Conservation (phyloP, 1,284 basidiomycete genomes). For the Rhodotorula sp. region DNA sequence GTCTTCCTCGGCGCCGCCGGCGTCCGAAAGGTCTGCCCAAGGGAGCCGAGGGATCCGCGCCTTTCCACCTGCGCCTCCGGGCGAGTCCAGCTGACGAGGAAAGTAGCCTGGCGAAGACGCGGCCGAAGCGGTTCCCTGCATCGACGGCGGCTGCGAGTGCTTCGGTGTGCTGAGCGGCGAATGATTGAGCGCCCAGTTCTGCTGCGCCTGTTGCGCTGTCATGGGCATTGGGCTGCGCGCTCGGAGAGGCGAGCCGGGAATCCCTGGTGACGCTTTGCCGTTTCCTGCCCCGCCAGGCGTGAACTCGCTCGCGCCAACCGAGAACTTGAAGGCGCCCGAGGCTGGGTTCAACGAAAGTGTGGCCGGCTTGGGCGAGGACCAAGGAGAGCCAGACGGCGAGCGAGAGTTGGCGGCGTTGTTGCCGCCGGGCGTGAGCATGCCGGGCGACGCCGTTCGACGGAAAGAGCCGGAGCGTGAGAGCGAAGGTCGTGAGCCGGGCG, state of each 20-base stretch:
- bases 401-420: constrained; percentile 16
- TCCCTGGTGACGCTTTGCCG: constrained; percentile 17
- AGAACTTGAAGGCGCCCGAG: constrained; percentile 44
- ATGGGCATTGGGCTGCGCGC: constrained; percentile 33
- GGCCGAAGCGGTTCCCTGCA: constrained; percentile 13
- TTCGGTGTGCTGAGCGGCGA: constrained; percentile 44
- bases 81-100: constrained; percentile 26
- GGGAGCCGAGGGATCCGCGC: constrained; percentile 27
- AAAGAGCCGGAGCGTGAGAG: constrained; percentile 44
- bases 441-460: constrained; percentile 25
- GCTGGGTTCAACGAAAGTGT: constrained; percentile 21
- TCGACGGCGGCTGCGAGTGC: constrained; percentile 9
- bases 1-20: constrained; percentile 19
- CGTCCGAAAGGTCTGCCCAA: constrained; percentile 31
- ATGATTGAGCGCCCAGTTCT: constrained; percentile 35
- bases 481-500: constrained; percentile 33
- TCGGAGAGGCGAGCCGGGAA: constrained; percentile 30
- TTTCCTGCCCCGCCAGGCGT: constrained; percentile 24
- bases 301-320: constrained; percentile 43
- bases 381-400: constrained; percentile 37
- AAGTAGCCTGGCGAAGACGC: constrained; percentile 36
- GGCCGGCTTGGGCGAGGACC: constrained; percentile 30
- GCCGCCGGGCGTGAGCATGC: constrained; percentile 17
- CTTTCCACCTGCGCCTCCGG: not conserved
- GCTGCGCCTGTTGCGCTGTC: constrained; percentile 33